Evolutionary conservation across 1,139 yeast genomes (phyloP).

Genomic region (Debaryomyces sp.): DNA sequence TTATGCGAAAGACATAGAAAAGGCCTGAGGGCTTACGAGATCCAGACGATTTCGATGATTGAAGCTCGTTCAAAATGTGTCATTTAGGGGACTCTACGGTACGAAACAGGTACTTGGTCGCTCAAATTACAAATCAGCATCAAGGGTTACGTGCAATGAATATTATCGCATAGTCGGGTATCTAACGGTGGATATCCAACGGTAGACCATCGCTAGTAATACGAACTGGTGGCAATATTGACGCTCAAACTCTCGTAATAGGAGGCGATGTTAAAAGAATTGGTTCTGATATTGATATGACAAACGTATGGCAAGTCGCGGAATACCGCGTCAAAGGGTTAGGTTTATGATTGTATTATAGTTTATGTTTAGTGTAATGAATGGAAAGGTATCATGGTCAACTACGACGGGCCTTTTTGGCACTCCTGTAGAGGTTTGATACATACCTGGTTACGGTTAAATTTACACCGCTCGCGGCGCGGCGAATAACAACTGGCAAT

Average conservation of each 20-base stretch:
- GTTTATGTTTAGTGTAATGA: slow-evolving; percentile 3
- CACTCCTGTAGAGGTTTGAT: background rate
- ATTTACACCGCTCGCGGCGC: background rate
- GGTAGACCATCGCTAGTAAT: background rate
- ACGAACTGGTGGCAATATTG: background rate
- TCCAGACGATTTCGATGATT: background rate
- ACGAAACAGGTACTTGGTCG: too few species aligned
- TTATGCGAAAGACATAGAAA: background rate
- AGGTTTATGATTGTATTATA: slow-evolving; percentile 2
- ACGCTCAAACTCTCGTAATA: background rate
- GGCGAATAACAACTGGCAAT: background rate
- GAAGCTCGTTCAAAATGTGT: background rate
- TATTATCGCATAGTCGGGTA: too few species aligned
- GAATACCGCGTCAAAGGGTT: background rate
- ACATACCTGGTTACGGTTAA: background rate
- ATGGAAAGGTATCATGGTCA: background rate
- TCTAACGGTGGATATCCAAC: too few species aligned
- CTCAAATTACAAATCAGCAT: background rate
- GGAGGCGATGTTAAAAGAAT: background rate
- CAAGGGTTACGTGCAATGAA: background rate
- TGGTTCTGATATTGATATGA: too few species aligned
- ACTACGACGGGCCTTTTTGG: background rate
- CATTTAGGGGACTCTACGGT: background rate
- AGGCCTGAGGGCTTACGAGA: background rate
- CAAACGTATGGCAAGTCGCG: too few species aligned